These are phyloP conservation scores for Pseudogymnoascus sp. DNA, from an alignment of 2,329 filamentous ascomycete genomes.

Conservation along the genomic window DNA sequence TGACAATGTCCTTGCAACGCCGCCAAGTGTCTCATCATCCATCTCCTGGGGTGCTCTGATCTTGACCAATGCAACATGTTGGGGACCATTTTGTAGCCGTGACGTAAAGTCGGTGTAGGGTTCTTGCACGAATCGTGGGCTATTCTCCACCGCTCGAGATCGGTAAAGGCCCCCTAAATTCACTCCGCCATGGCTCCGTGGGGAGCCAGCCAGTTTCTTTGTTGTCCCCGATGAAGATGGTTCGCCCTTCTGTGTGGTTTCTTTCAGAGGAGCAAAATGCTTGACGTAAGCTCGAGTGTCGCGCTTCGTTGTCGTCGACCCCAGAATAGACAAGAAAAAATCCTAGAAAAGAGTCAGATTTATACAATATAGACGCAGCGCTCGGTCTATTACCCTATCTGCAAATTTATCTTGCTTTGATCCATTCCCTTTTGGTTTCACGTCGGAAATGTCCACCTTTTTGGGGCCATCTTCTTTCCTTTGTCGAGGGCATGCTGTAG, in stretches of 20 bases:
- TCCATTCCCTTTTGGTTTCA: constrained; percentile 29
- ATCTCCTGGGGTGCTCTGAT: constrained; percentile 65
- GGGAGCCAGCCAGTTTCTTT: constrained; percentile 1
- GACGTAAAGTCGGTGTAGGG: constrained; percentile 28
- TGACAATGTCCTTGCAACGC: constrained; percentile 73
- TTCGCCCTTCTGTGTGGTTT: constrained; percentile 28
- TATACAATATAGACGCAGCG: background rate
- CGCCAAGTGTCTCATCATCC: constrained; percentile 58
- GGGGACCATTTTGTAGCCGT: constrained; percentile 24
- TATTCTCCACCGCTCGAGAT: constrained; percentile 48
- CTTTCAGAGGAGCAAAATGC: constrained; percentile 55
- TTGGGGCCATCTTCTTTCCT: constrained; percentile 20
- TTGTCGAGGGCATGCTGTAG: constrained; percentile 15
- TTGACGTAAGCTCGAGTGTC: constrained; percentile 89
- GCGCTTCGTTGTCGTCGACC: constrained; percentile 82
- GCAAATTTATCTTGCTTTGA: constrained; percentile 40
- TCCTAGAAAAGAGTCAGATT: constrained; percentile 46
- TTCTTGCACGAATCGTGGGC: constrained; percentile 51
- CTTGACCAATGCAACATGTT: constrained; percentile 81
- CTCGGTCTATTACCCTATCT: constrained; percentile 35
- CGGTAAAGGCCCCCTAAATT: constrained; percentile 55
- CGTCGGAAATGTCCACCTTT: constrained; percentile 23
- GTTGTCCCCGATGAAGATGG: constrained; percentile 21
- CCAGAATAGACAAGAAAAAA: constrained; percentile 77
- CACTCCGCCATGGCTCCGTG: constrained; percentile 35